phyloP scores from a whole-genome alignment of 1,284 basidiomycete species.

The Singerocomus inundabilis region DNA sequence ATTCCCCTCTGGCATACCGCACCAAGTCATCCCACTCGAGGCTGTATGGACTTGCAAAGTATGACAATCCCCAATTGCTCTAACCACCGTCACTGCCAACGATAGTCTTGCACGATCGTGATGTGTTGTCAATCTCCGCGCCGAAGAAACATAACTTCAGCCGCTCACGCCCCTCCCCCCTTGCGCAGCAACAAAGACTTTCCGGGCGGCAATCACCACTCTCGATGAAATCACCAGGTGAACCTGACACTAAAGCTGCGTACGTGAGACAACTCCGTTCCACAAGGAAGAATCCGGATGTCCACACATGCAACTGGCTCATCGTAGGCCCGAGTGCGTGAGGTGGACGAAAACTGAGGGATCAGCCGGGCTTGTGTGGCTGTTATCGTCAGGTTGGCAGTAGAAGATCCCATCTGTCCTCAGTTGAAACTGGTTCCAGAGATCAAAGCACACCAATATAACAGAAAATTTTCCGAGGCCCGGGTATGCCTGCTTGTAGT shows the following conservation, averaged over 20 bases:
- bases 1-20: no score
- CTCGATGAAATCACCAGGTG: constrained; percentile 6
- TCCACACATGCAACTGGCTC: not conserved
- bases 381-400: not conserved
- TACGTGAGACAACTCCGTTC: not conserved
- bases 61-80: no score
- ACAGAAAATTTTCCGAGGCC: not conserved
- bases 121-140: constrained; percentile 14
- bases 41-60: no score
- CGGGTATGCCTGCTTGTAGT: not conserved
- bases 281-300: not conserved
- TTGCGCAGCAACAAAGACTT: constrained; percentile 3
- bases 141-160: constrained; percentile 9
- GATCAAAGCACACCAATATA: constrained; percentile 1
- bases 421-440: constrained; percentile 3
- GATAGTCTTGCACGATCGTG: constrained; percentile 7
- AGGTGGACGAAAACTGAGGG: not conserved
- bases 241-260: not conserved
- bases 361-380: not conserved
- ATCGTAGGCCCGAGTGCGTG: constrained; percentile 12
- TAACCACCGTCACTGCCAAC: constrained; percentile 1
- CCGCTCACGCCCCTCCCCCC: constrained; percentile 3
- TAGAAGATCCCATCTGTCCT: not conserved
- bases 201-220: constrained; percentile 12
- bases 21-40: no score